These are phyloP conservation scores for Yamadazyma taylorii DNA, from an alignment of 1,139 yeast species.

Conservation along the genomic window DNA sequence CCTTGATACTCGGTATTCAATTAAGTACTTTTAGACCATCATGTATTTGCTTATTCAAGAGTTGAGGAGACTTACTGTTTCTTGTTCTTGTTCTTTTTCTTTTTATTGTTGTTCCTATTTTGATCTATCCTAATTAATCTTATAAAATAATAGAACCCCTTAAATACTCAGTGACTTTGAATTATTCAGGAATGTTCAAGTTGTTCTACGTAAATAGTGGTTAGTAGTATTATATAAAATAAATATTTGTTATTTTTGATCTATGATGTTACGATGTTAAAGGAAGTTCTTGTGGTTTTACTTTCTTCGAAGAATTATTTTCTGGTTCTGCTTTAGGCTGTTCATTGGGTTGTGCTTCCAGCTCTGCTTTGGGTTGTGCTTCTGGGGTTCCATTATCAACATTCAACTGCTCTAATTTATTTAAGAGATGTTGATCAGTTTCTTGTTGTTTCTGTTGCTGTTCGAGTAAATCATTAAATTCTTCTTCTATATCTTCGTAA, in stretches of 20 bases:
- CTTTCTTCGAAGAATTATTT: neutral
- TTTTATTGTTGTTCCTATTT: neutral
- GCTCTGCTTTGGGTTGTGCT: neutral
- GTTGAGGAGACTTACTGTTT: no score
- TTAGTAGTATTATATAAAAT: slow-evolving; percentile 4
- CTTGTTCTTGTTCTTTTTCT: no score
- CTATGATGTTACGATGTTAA: no score
- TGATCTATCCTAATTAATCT: neutral
- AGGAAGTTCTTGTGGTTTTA: neutral
- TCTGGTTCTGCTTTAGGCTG: neutral
- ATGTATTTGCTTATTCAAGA: no score
- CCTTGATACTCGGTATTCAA: neutral
- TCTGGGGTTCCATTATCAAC: slow-evolving; percentile 5
- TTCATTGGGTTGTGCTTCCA: no score
- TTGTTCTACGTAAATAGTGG: neutral
- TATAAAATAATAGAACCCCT: slow-evolving; percentile 1
- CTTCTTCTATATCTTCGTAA: slow-evolving; percentile 38
- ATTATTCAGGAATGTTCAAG: slow-evolving; percentile 14
- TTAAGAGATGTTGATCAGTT: slow-evolving; percentile 6
- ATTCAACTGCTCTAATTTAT: slow-evolving; percentile 14
- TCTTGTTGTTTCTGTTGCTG: slow-evolving; percentile 8
- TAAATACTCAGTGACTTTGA: slow-evolving; percentile 1
- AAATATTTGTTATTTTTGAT: slow-evolving; percentile 3
- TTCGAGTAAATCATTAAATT: slow-evolving; percentile 19
- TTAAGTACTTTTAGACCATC: no score